Conservation (phyloP, 2,329 filamentous ascomycete genomes). For the Neoascochyta sp. region DNA sequence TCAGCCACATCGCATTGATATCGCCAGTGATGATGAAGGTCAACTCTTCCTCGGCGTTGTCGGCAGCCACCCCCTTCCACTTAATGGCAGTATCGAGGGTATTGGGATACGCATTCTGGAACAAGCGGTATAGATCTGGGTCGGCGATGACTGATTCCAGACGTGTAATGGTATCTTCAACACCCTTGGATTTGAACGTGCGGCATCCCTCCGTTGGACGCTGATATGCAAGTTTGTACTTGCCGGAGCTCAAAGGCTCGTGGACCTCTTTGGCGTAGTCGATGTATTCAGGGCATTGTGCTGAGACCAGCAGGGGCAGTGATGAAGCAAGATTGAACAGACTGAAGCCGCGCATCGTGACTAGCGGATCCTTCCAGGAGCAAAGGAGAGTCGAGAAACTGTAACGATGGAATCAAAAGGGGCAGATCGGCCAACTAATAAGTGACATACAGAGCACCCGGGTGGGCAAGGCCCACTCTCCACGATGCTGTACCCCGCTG, state of each 20-base stretch:
- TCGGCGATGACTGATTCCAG: slow-evolving; percentile 43
- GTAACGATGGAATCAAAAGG: too few relatives aligned
- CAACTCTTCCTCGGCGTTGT: slow-evolving; percentile 60
- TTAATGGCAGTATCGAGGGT: slow-evolving; percentile 69
- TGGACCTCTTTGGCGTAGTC: slow-evolving; percentile 43
- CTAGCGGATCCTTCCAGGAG: too few relatives aligned
- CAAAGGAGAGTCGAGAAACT: too few relatives aligned
- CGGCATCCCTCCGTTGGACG: slow-evolving; percentile 44
- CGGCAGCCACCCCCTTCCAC: slow-evolving; percentile 61
- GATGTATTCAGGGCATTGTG: slow-evolving; percentile 45
- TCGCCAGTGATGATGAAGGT: slow-evolving; percentile 58
- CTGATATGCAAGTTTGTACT: slow-evolving; percentile 46
- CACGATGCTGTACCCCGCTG: slow-evolving; percentile 31
- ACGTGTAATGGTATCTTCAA: slow-evolving; percentile 40
- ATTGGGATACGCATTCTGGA: slow-evolving; percentile 70
- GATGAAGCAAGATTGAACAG: slow-evolving; percentile 12
- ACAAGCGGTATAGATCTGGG: slow-evolving; percentile 64
- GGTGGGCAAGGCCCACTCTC: too few relatives aligned
- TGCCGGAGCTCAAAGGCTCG: slow-evolving; percentile 43
- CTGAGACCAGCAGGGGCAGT: slow-evolving; percentile 23
- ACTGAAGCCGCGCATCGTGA: slow-evolving; percentile 23
- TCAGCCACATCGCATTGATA: slow-evolving; percentile 56
- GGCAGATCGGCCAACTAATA: too few relatives aligned
- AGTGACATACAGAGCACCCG: too few relatives aligned
- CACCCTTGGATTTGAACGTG: slow-evolving; percentile 45